Evolutionary conservation across 2,329 filamentous ascomycete genomes (phyloP).

Genomic region (Tolypocladium paradoxum): DNA sequence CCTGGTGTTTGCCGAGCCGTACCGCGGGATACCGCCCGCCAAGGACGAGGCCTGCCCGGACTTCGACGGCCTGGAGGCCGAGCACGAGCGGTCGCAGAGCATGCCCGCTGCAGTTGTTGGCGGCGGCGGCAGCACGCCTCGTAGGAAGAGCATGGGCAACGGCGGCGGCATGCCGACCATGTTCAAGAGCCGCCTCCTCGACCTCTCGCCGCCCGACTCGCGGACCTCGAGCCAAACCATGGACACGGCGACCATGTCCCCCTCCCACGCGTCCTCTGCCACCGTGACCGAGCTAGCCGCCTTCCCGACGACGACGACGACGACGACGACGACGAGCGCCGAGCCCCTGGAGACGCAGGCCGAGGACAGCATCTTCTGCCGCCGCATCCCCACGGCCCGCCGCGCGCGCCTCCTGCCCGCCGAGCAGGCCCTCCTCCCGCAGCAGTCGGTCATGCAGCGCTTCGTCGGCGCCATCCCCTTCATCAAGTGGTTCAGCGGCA

Average conservation of each 20-base stretch:
- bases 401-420: constrained; percentile 55
- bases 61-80: constrained; percentile 26
- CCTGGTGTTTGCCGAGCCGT: constrained; percentile 60
- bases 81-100: constrained; percentile 22
- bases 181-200: constrained; percentile 25
- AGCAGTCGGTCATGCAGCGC: constrained; percentile 53
- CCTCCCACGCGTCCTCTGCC: constrained; percentile 31
- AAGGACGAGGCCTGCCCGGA: constrained; percentile 54
- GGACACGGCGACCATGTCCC: constrained; percentile 42
- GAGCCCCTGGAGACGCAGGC: constrained; percentile 19
- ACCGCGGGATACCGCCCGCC: constrained; percentile 51
- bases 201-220: constrained; percentile 33
- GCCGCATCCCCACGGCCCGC: constrained; percentile 56
- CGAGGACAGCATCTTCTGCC: constrained; percentile 38
- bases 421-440: constrained; percentile 59
- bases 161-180: constrained; percentile 21
- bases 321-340: constrained; percentile 1
- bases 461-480: constrained; percentile 57
- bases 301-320: not conserved
- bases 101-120: constrained; percentile 18
- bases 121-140: constrained; percentile 7
- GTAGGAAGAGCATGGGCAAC: constrained; percentile 12
- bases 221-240: constrained; percentile 44
- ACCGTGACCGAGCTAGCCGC: constrained; percentile 28
- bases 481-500: constrained; percentile 60